A percentile compares a stretch with the other conserved stretches of the same genome.
Evolutionary conservation across 495 filamentous ascomycete genomes (phyloP).

Genomic region (Xylaria acuta): DNA sequence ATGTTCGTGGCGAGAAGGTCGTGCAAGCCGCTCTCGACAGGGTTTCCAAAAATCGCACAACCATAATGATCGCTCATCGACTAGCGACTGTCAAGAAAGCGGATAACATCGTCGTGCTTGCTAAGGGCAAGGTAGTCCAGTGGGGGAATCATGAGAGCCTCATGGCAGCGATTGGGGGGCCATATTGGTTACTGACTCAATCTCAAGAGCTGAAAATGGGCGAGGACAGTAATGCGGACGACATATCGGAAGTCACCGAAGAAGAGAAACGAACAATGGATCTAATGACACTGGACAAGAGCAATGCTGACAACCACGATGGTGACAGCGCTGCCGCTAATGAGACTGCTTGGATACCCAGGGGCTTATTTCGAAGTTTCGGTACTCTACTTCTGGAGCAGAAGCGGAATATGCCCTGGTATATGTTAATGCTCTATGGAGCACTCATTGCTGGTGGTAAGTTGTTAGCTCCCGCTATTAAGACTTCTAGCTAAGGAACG

Average conservation of each 20-base stretch:
- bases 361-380: conserved; percentile 53
- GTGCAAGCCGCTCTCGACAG: conserved; percentile 64
- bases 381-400: conserved; percentile 56
- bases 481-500: conserved; percentile 25
- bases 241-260: conserved; percentile 37
- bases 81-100: conserved; percentile 66
- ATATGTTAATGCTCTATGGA: conserved; percentile 51
- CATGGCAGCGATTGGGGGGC: conserved; percentile 62
- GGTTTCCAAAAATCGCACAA: conserved; percentile 62
- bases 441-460: conserved; percentile 60
- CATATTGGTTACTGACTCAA: conserved; percentile 59
- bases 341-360: conserved; percentile 33
- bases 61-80: conserved; percentile 67
- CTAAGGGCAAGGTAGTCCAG: conserved; percentile 67
- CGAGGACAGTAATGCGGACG: conserved; percentile 23
- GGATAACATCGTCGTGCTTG: conserved; percentile 69
- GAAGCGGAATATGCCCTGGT: conserved; percentile 54
- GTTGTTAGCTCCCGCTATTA: conserved; percentile 13
- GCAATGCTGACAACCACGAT: conserved; percentile 27
- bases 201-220: conserved; percentile 54
- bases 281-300: conserved; percentile 40
- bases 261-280: conserved; percentile 51
- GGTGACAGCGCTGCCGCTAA: conserved; percentile 34
- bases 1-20: conserved; percentile 62
- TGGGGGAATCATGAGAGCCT: conserved; percentile 72